Conservation (phyloP, 2,329 filamentous ascomycete species). For the Beauveria brongniartii region DNA sequence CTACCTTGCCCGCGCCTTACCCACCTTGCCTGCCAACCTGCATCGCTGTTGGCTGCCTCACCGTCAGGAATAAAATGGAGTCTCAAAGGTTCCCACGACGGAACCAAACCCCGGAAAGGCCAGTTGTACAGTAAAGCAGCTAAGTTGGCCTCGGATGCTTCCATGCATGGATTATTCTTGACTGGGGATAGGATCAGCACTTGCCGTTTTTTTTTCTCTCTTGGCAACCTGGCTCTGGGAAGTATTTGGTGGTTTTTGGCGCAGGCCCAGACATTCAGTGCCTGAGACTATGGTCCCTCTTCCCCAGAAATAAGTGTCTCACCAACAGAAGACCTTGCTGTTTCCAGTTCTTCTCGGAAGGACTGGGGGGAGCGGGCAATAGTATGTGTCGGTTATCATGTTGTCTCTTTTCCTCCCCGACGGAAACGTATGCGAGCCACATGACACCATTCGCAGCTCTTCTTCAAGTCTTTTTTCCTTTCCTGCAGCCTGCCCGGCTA, state of each 20-base stretch:
- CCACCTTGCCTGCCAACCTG: not conserved
- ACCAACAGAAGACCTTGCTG: not conserved
- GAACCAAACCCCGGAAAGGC: not conserved
- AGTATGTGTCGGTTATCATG: not conserved
- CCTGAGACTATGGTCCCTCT: not conserved
- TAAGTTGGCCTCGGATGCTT: not conserved
- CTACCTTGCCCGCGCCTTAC: not conserved
- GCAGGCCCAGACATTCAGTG: not conserved
- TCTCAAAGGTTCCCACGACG: not conserved
- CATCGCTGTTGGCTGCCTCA: not conserved
- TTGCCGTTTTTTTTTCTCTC: not conserved
- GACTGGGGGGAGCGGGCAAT: not conserved
- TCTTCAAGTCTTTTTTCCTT: no score
- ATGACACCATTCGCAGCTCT: not conserved
- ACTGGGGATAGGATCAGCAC: not conserved
- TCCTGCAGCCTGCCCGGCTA: not conserved
- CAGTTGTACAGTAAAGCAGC: not conserved
- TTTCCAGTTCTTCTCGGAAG: not conserved
- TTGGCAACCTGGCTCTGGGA: not conserved
- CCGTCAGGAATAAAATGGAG: not conserved
- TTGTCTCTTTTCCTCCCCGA: not conserved
- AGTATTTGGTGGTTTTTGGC: not conserved
- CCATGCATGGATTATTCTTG: not conserved
- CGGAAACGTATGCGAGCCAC: not conserved
- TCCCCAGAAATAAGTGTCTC: conserved; percentile 3